Evolutionary conservation across 2,329 filamentous ascomycete species (phyloP).

Genomic region (Diaporthe eres): DNA sequence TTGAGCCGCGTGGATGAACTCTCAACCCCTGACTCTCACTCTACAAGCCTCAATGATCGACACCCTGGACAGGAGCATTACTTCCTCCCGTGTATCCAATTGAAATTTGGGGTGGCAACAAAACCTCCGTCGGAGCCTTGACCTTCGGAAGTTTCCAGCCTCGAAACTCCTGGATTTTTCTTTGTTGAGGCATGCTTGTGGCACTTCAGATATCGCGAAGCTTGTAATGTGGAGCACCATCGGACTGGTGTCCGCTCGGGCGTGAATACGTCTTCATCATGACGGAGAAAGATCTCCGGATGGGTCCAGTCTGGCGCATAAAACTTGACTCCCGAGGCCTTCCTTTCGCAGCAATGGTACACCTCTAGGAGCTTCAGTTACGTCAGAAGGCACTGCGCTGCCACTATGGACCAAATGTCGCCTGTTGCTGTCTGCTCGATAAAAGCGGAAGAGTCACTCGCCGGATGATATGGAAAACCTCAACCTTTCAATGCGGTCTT

Average conservation of each 20-base stretch:
- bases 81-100: not conserved
- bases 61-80: not conserved
- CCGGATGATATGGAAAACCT: too few species aligned
- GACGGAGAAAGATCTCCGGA: conserved; percentile 29
- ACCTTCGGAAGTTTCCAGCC: conserved; percentile 11
- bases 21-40: conserved; percentile 10
- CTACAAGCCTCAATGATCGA: conserved; percentile 14
- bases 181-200: not conserved
- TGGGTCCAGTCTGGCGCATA: not conserved
- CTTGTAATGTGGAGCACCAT: conserved; percentile 21
- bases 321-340: conserved; percentile 11
- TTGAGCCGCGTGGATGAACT: conserved; percentile 17
- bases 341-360: not conserved
- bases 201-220: conserved; percentile 1
- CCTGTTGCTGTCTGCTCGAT: not conserved
- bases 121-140: not conserved
- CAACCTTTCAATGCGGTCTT: not conserved
- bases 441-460: not conserved
- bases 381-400: conserved; percentile 15
- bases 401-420: not conserved
- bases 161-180: not conserved
- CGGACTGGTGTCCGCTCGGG: not conserved
- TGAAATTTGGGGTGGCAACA: not conserved
- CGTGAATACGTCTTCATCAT: not conserved
- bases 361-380: conserved; percentile 7